phyloP scores from a whole-genome alignment of 805 yeast genomes.

The Kluyveromyces nonfermentans region DNA sequence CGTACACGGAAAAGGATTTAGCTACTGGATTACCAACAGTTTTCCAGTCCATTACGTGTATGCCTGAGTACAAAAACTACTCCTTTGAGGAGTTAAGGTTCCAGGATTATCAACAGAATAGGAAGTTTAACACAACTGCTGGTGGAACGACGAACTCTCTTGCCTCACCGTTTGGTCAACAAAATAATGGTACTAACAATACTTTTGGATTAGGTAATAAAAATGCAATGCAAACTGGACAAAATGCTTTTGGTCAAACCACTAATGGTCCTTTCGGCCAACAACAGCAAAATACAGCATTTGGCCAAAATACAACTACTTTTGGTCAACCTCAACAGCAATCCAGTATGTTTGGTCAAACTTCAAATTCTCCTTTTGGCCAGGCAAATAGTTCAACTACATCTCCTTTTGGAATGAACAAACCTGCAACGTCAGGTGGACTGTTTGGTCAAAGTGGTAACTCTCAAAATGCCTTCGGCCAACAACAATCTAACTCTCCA shows the following conservation, averaged over 20 bases:
- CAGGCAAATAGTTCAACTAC: slow-evolving; percentile 13
- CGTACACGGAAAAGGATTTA: slow-evolving; percentile 63
- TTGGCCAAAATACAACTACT: slow-evolving; percentile 11
- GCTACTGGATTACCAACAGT: slow-evolving; percentile 44
- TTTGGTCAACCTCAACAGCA: slow-evolving; percentile 16
- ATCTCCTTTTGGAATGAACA: slow-evolving; percentile 35
- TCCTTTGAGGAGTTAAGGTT: slow-evolving; percentile 83
- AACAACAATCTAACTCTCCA: slow-evolving; percentile 17
- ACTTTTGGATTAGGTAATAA: slow-evolving; percentile 22
- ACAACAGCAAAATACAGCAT: background rate
- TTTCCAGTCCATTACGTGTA: slow-evolving; percentile 68
- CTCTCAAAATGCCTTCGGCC: slow-evolving; percentile 25
- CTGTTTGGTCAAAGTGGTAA: slow-evolving; percentile 24
- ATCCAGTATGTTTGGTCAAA: slow-evolving; percentile 9
- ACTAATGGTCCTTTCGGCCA: slow-evolving; percentile 10
- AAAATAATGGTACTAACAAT: slow-evolving; percentile 23
- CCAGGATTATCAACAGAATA: slow-evolving; percentile 74
- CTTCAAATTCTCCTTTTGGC: slow-evolving; percentile 11
- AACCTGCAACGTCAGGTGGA: slow-evolving; percentile 24
- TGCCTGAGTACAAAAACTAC: slow-evolving; percentile 82
- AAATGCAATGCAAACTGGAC: slow-evolving; percentile 12
- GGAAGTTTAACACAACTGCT: slow-evolving; percentile 18
- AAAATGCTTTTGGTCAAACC: slow-evolving; percentile 22
- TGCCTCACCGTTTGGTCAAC: slow-evolving; percentile 28
- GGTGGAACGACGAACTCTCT: slow-evolving; percentile 21